Evolutionary conservation across 805 yeast genomes (phyloP).

Genomic region (Sugiyamaella floridensis): DNA sequence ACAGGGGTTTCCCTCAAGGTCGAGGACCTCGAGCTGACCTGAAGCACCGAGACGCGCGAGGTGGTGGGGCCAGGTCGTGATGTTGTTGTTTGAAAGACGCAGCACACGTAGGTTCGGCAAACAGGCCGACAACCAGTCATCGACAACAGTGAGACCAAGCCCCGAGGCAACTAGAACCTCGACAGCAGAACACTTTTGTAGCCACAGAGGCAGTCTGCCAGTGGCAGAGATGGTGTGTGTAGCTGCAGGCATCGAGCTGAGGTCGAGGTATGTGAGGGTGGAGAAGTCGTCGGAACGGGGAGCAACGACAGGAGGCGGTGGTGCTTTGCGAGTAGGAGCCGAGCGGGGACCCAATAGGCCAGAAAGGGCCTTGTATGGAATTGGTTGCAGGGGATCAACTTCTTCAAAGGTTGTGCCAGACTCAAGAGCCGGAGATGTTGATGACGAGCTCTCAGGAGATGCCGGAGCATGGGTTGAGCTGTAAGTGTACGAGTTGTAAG

Average conservation of each 20-base stretch:
- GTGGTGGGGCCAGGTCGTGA: conserved; percentile 27
- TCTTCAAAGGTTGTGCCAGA: neutral
- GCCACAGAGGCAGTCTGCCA: conserved; percentile 24
- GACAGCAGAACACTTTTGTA: conserved; percentile 18
- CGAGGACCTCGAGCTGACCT: conserved; percentile 18
- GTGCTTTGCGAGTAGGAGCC: neutral
- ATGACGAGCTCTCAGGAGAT: too few relatives aligned
- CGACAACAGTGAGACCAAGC: conserved; percentile 22
- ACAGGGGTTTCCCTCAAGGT: conserved; percentile 27
- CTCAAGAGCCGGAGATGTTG: neutral
- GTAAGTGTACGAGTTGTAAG: neutral
- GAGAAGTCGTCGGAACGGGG: neutral
- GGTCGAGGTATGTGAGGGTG: conserved; percentile 19
- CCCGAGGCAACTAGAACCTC: conserved; percentile 21
- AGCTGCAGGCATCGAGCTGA: conserved; percentile 13
- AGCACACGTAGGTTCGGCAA: conserved; percentile 19
- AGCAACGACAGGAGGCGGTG: neutral
- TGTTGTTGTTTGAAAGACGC: conserved; percentile 21
- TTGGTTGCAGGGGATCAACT: neutral
- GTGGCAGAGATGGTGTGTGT: conserved; percentile 16
- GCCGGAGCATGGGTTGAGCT: too few relatives aligned
- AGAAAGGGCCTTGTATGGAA: neutral
- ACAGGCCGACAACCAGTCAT: conserved; percentile 23
- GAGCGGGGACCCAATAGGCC: neutral
- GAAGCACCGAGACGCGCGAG: conserved; percentile 14